Evolutionary conservation across 129 eudicot genomes (phyloP), one percentile per base, ranked within the genome.

Genomic region (Centrapalus pauciflorus): DNA sequence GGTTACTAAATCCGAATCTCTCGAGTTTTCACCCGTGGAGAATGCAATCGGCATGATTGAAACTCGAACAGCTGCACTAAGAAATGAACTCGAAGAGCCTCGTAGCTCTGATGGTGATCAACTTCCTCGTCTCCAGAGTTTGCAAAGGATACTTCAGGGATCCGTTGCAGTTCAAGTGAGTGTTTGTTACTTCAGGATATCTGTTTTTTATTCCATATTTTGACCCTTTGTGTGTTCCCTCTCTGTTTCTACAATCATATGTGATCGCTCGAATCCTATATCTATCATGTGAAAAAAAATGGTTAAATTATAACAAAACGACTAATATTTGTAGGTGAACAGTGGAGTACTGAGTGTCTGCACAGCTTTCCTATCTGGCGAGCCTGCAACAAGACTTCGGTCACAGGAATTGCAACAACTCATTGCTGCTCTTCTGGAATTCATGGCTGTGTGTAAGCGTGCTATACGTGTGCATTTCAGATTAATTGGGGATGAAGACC

Each of bases 31-130:
- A 7, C 99, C 99, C 0, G 99, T 94, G 38, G 99, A 94, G 77
- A 94, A 94, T 76, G 99, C 99, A 12, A 94, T 94, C 62, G 99
- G 99, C 57, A 94, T 94, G 99, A 94, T 94, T 45, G 99, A 94
- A 67, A 94, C 99, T 17, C 78, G 99, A 5, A 94, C 99, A 12
- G 95, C 96, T 80, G 99, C 99, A 7, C 71, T 94, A 54, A 76
- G 99, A 55, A 94, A 89, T 77, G 99, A 94, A 72, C 95, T 94
- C 30, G 99, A 94, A 74, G 99, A 89, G 64, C 97, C 99, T 21
- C 84, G 95, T 34, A 89, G 95, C 80, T 89, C 99, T 4, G 99
- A 94, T 43, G 99, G 99, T 9, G 99, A 94, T 84, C 99, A 89
- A 62, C 95, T 94, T 66, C 98, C 98, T 19, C 92, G 98, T 20